Base-by-base conservation (phyloP, 352 stramenopile genomes). In the Globisporangium spinosum region DNA sequence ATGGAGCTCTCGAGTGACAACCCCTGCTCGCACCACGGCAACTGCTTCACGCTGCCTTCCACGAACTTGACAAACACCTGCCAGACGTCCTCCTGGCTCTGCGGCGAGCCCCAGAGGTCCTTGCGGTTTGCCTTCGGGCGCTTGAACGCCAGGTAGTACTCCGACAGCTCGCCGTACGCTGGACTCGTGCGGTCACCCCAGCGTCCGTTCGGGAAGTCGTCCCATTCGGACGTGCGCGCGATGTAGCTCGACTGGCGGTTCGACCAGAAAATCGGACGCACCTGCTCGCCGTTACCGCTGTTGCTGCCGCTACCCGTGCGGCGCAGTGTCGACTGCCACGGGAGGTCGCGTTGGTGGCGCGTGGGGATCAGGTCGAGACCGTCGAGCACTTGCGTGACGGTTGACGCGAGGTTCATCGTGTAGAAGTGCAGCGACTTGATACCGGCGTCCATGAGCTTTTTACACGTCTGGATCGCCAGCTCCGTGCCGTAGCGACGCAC, bases 251-350 rank as follows among this genome's bases (percentile, higher is more conserved):
- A 93, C 58, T 98, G 96, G 20, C 97, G 90, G 77, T 99, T 99
- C 6, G 96, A 98, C 97, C 97, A 99, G 68, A 99, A 98, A 68
- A 99, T 99, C 29, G 97, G 97, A 27, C 97, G 93, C 57, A 98
- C 83, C 67, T 91, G 95, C 71, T 97, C 91, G 7, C 77, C 79
- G 58, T 85, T 68, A 54, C 82, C 80, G 40, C 71, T 81, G 23
- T 87, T 87, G 58, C 82, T 87, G 65, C 94, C 80, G 27, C 85
- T 85, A 57, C 77, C 75, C 3, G 70, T 87, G 59, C 85, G 83
- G 23, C 78, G 80, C 57, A 89, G 72, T 56, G 83, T 90, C 22
- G 80, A 89, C 51, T 90, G 78, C 85, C 83, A 94, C 25, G 83
- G 85, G 58, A 94, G 62, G 23, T 89, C 83, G 27, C 85, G 85